Conservation (phyloP, 306 rosid genomes). For the Mimosa pudica region DNA sequence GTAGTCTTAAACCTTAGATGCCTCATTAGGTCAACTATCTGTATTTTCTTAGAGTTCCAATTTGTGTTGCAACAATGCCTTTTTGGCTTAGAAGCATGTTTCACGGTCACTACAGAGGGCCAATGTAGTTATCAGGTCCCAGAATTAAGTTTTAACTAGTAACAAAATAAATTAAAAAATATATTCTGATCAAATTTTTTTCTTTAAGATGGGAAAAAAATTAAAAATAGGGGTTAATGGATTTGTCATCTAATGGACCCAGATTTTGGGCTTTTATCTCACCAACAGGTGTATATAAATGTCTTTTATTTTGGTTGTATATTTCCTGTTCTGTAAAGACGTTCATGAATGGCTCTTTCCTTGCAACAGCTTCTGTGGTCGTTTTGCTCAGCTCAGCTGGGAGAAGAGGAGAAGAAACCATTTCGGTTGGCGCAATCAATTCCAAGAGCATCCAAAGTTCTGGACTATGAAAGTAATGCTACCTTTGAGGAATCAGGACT, state of each 20-base stretch:
- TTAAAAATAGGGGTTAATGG: neutral
- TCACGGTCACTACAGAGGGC: neutral
- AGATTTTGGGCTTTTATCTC: neutral
- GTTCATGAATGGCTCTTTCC: constrained; percentile 30
- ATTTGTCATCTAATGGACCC: neutral
- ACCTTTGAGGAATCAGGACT: constrained; percentile 85
- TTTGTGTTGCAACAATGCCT: neutral
- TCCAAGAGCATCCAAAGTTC: constrained; percentile 76
- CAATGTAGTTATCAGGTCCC: neutral
- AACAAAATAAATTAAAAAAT: neutral
- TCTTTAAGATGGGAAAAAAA: neutral
- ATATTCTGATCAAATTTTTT: neutral
- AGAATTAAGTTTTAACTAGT: neutral
- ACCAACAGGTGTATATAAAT: neutral
- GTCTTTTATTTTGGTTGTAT: neutral
- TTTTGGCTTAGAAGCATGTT: neutral
- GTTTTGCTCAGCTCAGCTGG: constrained; percentile 63
- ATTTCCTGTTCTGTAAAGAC: constrained; percentile 13
- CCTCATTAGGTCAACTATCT: neutral
- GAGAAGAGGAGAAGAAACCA: constrained; percentile 61
- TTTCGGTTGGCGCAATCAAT: constrained; percentile 83
- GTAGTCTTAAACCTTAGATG: neutral
- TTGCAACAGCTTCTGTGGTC: constrained; percentile 91
- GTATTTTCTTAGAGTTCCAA: neutral
- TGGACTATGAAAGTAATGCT: constrained; percentile 61